Evolutionary conservation across 2,329 filamentous ascomycete species (phyloP), one percentile per base, ranked within the genome.

Genomic region (Albifimbria verrucaria): DNA sequence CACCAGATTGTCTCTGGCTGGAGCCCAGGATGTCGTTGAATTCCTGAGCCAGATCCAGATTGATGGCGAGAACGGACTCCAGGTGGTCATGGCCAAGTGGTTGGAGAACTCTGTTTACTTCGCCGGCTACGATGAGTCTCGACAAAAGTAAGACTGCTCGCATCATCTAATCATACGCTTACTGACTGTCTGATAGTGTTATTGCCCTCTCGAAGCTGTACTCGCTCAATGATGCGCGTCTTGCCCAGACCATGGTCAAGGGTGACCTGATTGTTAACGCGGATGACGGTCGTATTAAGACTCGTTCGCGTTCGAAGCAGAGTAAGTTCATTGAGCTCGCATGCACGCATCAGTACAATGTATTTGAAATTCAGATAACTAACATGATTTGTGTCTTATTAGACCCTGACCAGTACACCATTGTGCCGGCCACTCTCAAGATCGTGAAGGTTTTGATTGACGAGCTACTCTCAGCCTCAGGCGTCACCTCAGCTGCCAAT

Each of bases 21-120:
- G 90, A 47, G 89, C 93, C 10, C 84, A 85, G 22, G 94, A 97
- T 63, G 92, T 99, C 2, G 88, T 97, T 15, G 87, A 94, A 52
- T 99, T 99, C 74, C 78, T 99, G 26, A 88, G 88, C 55, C 87
- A 91, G 64, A 87, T 96, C 57, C 82, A 91, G 61, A 89, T 97
- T 59, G 83, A 85, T 47, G 87, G 86, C 18, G 80, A 89, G 65
- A 95, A 81, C 64, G 94, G 92, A n/a, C 76, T 99, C 7, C 85
- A 92, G 58, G 86, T 97, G 22, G 94, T 99, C 3, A 76, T 97
- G 59, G 82, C 86, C 72, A 97, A 97, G 73, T 99, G 94, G 94
- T 78, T 99, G 1, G 94, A 97, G 74, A 96, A 97, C 71, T 96
- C 92, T 4, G 83, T 96, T 70, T 96, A 89, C 70, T 99, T 99